Percentiles rank a stretch among this genome's conserved stretches.
Conservation (phyloP, 257 asterid species). For the Schizonepeta tenuifolia region DNA sequence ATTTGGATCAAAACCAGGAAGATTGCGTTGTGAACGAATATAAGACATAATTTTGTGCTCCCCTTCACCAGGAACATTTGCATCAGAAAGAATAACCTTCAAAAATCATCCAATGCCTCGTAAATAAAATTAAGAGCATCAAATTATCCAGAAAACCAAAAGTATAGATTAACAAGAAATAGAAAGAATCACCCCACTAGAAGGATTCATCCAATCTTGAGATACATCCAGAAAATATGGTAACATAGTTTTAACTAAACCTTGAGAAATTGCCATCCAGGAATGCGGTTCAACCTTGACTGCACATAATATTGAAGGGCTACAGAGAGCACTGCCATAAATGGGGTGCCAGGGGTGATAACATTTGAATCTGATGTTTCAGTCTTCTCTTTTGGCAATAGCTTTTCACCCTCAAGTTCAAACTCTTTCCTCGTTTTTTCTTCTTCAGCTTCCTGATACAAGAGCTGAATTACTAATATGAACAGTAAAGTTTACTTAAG, state of each 20-base stretch:
- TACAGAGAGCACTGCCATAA: conserved; percentile 88
- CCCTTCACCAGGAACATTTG: conserved; percentile 99
- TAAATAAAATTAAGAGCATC: conserved; percentile 48
- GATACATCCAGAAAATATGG: conserved; percentile 24
- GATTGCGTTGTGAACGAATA: conserved; percentile 86
- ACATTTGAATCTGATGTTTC: conserved; percentile 95
- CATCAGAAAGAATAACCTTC: conserved; percentile 96
- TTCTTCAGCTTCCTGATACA: conserved; percentile 85
- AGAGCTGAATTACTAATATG: conserved; percentile 31
- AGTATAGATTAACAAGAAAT: conserved; percentile 34
- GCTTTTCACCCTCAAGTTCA: conserved; percentile 60
- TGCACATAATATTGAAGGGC: conserved; percentile 96
- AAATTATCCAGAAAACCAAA: conserved; percentile 51
- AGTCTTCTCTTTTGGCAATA: conserved; percentile 65
- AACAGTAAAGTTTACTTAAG: conserved; percentile 18
- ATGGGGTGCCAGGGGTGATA: conserved; percentile 95
- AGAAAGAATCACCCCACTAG: conserved; percentile 44
- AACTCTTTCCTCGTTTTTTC: conserved; percentile 73
- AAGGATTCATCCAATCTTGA: conserved; percentile 40
- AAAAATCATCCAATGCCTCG: conserved; percentile 66
- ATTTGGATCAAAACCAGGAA: conserved; percentile 95
- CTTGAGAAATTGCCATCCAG: conserved; percentile 92
- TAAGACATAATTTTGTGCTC: conserved; percentile 98
- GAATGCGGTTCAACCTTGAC: conserved; percentile 69
- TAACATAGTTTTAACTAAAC: conserved; percentile 45